Evolutionary conservation across 208 protist genomes (phyloP).

Genomic region (Crithidia sp.): DNA sequence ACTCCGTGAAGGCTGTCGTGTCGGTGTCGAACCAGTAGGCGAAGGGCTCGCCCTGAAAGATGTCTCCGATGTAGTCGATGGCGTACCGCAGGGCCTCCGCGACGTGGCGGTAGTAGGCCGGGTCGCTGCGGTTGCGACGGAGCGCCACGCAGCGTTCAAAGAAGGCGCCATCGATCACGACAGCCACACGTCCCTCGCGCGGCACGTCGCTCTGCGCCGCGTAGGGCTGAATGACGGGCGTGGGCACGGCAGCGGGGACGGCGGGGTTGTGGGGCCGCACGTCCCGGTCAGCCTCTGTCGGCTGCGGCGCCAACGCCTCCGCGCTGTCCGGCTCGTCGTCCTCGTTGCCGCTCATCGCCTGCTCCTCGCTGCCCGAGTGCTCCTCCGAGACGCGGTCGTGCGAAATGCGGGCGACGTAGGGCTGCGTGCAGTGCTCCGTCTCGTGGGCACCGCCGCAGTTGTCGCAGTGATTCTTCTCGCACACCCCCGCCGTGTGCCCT

Average conservation of each 20-base stretch:
- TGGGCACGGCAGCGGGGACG: not conserved
- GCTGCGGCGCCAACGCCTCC: not conserved
- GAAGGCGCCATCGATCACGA: conserved; percentile 87
- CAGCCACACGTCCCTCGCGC: conserved; percentile 58
- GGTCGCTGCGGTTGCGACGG: conserved; percentile 32
- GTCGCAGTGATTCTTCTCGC: conserved; percentile 48
- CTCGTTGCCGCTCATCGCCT: conserved; percentile 8
- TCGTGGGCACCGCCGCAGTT: conserved; percentile 56
- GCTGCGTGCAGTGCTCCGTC: conserved; percentile 39
- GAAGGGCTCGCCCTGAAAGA: conserved; percentile 74
- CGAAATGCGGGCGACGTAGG: conserved; percentile 3
- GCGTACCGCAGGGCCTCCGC: conserved; percentile 62
- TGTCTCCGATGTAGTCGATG: conserved; percentile 80
- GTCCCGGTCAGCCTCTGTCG: not conserved
- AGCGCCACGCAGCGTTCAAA: conserved; percentile 79
- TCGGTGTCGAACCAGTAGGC: conserved; percentile 90
- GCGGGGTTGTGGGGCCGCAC: not conserved
- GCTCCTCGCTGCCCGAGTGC: conserved; percentile 11
- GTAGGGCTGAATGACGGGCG: conserved; percentile 47
- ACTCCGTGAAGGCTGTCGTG: conserved; percentile 73
- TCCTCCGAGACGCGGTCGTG: conserved; percentile 32
- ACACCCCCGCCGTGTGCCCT: conserved; percentile 79
- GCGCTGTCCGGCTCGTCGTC: conserved; percentile 6
- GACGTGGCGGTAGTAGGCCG: conserved; percentile 62
- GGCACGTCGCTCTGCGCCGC: conserved; percentile 26